phyloP scores from a whole-genome alignment of 148 eudicot genomes.

The Diospyros lotus region DNA sequence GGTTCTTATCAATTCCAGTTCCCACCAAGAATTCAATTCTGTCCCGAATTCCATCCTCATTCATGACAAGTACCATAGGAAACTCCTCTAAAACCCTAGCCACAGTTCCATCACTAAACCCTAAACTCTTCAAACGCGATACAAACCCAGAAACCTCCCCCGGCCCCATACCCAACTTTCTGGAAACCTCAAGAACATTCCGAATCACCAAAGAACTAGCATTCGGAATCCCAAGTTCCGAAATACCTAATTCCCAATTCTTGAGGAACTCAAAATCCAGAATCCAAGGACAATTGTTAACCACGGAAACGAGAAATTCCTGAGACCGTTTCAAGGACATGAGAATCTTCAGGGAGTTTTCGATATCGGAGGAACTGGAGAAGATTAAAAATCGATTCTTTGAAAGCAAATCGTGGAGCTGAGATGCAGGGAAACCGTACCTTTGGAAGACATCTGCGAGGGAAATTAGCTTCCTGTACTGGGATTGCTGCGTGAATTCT shows the following conservation, averaged over 20 bases:
- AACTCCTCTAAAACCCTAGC: conserved; percentile 55
- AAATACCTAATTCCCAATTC: conserved; percentile 53
- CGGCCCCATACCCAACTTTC: conserved; percentile 42
- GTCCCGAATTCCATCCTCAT: conserved; percentile 35
- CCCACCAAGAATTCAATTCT: conserved; percentile 45
- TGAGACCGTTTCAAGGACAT: conserved; percentile 46
- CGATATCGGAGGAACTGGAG: conserved; percentile 36
- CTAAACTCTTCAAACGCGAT: conserved; percentile 47
- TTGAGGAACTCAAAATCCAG: conserved; percentile 53
- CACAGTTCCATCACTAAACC: conserved; percentile 53
- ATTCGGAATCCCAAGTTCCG: conserved; percentile 21
- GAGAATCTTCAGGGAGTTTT: conserved; percentile 48
- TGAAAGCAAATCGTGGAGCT: conserved; percentile 38
- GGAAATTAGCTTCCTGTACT: conserved; percentile 37
- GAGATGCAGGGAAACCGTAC: conserved; percentile 56
- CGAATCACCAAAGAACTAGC: conserved; percentile 17
- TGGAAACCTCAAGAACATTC: conserved; percentile 53
- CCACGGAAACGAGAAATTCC: conserved; percentile 39
- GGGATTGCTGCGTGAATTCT: conserved; percentile 25
- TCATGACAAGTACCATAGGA: conserved; percentile 44
- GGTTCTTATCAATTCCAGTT: conserved; percentile 32
- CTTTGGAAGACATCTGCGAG: conserved; percentile 51
- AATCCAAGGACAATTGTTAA: conserved; percentile 52
- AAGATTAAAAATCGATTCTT: conserved; percentile 48
- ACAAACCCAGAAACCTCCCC: conserved; percentile 39